Evolutionary conservation across 257 asterid species (phyloP), one percentile per base, ranked within the genome.

Genomic region (Primulina huaijiensis): DNA sequence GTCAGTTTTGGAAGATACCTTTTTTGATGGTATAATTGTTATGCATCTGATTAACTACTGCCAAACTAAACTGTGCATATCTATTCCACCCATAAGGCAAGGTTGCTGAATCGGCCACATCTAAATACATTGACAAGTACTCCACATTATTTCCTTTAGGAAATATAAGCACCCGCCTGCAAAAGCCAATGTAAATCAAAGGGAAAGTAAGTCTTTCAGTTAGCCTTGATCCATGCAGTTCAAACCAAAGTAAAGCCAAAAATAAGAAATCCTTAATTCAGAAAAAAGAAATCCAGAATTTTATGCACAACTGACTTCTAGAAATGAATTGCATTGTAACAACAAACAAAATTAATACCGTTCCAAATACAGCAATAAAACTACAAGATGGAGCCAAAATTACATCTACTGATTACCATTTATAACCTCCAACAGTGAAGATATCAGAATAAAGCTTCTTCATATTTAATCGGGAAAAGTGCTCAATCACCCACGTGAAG

Each of bases 371-470:
- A 10, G 52, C n/a, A 17, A 38, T 40, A 56, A 71, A 56, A 27
- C 11, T 38, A 71, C 43, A 8, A 38, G 38, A 29, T 19, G 9
- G 56, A 50, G 8, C 66, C 72, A 72, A 58, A 62, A n/a, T 70
- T 57, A 61, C 34, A 65, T 29, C 38, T 70, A 29, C n/a, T 35
- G 33, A 74, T 72, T 82, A 92, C 98, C 98, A 92, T 83, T 92
- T 92, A 77, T 87, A 88, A 74, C 92, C 78, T 69, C 98, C 98
- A 59, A 90, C 95, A 69, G 68, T 29, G 71, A 92, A 92, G 76
- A 76, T 82, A 9, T 88, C 97, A 4, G 97, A 92, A 62, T 92
- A 92, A 60, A 82, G 83, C 88, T 87, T 90, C 86, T 88, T 92
- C 78, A 60, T 43, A 70, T 79, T 85, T 82, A 86, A 33, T 35